Conservation (phyloP, 805 yeast genomes). For the Kockiozyma suomiensis region DNA sequence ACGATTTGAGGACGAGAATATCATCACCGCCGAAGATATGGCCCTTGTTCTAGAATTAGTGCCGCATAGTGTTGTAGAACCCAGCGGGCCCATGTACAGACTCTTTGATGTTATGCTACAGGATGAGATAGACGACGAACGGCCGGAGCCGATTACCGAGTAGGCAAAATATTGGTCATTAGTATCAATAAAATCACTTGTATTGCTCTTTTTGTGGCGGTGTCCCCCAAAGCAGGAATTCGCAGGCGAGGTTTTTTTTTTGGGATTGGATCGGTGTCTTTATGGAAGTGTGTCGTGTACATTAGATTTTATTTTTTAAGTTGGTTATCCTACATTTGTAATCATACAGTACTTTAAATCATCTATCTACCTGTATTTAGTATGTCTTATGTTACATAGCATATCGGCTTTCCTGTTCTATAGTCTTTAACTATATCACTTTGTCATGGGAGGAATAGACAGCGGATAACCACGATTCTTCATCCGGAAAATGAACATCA, state of each 20-base stretch:
- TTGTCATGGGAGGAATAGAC: conserved; percentile 47
- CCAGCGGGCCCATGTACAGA: conserved; percentile 42
- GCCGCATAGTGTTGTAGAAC: conserved; percentile 44
- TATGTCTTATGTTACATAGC: too few relatives aligned
- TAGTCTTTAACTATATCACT: neutral
- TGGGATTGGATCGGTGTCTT: neutral
- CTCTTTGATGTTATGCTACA: conserved; percentile 41
- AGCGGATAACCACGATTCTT: conserved; percentile 82
- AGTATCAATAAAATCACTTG: too few relatives aligned
- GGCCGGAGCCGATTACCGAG: neutral
- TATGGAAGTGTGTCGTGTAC: neutral
- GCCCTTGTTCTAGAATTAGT: conserved; percentile 40
- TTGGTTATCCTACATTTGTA: too few relatives aligned
- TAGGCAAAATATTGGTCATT: too few relatives aligned
- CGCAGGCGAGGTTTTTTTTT: too few relatives aligned
- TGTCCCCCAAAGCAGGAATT: too few relatives aligned
- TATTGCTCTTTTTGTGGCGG: too few relatives aligned
- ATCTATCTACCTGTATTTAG: too few relatives aligned
- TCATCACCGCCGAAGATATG: conserved; percentile 43
- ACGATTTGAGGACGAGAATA: conserved; percentile 37
- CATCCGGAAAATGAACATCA: conserved; percentile 64
- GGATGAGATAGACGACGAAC: conserved; percentile 42
- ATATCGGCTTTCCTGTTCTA: too few relatives aligned
- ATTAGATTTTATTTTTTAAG: neutral
- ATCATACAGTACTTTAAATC: too few relatives aligned